Percentiles rank a stretch among this genome's conserved stretches.
These are phyloP conservation scores for Pythium vanterpoolii DNA, from an alignment of 352 stramenopile genomes.

Conservation along the genomic window DNA sequence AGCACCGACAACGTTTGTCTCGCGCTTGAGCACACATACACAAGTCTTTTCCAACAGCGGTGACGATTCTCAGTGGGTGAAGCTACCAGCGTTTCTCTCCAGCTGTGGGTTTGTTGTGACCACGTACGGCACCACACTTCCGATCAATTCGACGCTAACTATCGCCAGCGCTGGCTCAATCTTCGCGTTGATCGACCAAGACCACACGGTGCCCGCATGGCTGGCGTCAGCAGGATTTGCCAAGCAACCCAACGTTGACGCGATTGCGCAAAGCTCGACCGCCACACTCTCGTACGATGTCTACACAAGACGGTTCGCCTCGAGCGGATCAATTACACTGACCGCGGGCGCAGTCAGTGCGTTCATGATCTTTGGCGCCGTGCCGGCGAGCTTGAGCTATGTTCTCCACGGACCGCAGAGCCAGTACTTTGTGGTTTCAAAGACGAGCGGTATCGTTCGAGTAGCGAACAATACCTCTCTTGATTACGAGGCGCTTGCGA, in stretches of 20 bases:
- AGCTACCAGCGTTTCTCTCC: slow-evolving; percentile 5
- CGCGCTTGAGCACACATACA: not conserved
- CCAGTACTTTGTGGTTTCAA: slow-evolving; percentile 13
- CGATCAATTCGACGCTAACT: slow-evolving; percentile 7
- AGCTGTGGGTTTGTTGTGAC: slow-evolving; percentile 13
- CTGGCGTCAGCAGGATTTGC: slow-evolving; percentile 13
- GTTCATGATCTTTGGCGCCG: slow-evolving; percentile 18
- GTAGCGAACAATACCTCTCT: slow-evolving; percentile 21
- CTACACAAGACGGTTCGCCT: slow-evolving; percentile 15
- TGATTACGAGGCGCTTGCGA: slow-evolving; percentile 38
- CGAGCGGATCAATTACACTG: slow-evolving; percentile 3
- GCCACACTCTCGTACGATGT: slow-evolving; percentile 18
- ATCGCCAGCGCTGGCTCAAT: slow-evolving; percentile 25
- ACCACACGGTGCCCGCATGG: slow-evolving; percentile 15
- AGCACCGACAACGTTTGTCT: not conserved
- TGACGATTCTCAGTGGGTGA: slow-evolving; percentile 22
- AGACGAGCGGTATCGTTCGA: slow-evolving; percentile 20
- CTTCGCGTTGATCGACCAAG: slow-evolving; percentile 24
- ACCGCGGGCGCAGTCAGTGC: not conserved
- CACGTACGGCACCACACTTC: not conserved
- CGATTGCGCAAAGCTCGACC: slow-evolving; percentile 16
- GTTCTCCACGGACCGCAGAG: slow-evolving; percentile 11
- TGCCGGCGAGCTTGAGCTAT: slow-evolving; percentile 15
- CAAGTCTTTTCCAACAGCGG: slow-evolving; percentile 18
- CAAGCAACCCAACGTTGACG: not conserved